Percentiles rank a stretch among this genome's conserved stretches.
phyloP scores from a whole-genome alignment of 1,284 basidiomycete species.

The Sporisorium exsertum region DNA sequence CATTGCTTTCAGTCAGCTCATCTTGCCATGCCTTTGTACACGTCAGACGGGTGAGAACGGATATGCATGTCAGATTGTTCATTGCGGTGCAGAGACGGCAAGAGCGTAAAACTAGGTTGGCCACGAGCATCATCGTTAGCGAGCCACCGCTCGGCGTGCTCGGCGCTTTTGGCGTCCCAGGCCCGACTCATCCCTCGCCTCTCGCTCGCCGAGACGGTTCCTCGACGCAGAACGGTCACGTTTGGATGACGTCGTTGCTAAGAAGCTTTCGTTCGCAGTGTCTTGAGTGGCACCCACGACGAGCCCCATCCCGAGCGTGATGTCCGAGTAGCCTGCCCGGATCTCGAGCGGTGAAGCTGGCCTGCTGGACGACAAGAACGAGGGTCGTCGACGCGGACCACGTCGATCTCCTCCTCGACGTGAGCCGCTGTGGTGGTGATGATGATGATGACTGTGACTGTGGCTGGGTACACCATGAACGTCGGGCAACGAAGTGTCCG shows the following conservation, averaged over 20 bases:
- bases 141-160: constrained; percentile 12
- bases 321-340: constrained; percentile 29
- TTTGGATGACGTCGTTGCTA: constrained; percentile 21
- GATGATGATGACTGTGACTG: constrained; percentile 23
- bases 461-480: constrained; percentile 30
- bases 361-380: constrained; percentile 34
- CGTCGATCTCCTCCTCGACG: constrained; percentile 39
- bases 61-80: background rate
- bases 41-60: background rate
- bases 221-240: constrained; percentile 31
- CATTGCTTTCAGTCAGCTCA: background rate
- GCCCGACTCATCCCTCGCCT: constrained; percentile 15
- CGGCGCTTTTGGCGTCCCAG: constrained; percentile 26
- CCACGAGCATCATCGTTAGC: constrained; percentile 5
- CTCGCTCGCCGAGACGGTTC: constrained; percentile 25
- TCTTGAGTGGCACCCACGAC: constrained; percentile 13
- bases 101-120: background rate
- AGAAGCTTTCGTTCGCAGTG: constrained; percentile 11
- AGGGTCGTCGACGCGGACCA: constrained; percentile 19
- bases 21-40: background rate
- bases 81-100: background rate
- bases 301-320: constrained; percentile 27
- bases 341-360: constrained; percentile 41
- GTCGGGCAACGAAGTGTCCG: constrained; percentile 54
- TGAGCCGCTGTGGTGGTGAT: constrained; percentile 12